Conservation (phyloP, 331 rosid genomes). For the Acacia concinna region DNA sequence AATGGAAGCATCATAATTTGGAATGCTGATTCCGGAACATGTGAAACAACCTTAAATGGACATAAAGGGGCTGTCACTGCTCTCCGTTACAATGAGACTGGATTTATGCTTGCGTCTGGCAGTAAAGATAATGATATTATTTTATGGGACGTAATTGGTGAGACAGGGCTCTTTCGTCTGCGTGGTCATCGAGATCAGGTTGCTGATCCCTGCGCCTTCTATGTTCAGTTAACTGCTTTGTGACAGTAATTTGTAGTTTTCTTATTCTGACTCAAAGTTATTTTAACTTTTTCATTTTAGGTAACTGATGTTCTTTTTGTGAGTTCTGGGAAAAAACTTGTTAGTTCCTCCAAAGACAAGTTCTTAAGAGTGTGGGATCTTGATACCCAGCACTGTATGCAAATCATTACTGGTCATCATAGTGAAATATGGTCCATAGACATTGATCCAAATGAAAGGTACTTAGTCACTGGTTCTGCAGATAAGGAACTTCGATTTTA, state of each 20-base stretch:
- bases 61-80: conserved; percentile 89
- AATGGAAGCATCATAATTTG: conserved; percentile 86
- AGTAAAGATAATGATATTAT: conserved; percentile 88
- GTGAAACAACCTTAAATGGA: conserved; percentile 88
- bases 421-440: conserved; percentile 95
- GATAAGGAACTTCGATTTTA: conserved; percentile 86
- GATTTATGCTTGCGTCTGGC: conserved; percentile 90
- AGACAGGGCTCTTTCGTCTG: conserved; percentile 87
- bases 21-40: conserved; percentile 69
- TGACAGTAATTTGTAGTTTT: too few species aligned
- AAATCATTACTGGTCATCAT: conserved; percentile 88
- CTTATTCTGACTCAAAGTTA: conserved; percentile 5
- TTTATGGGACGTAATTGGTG: conserved; percentile 87
- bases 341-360: too few species aligned
- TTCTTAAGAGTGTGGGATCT: conserved; percentile 97
- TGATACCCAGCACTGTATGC: conserved; percentile 95
- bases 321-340: conserved; percentile 71
- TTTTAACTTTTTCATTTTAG: conserved; percentile 54
- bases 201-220: conserved; percentile 20
- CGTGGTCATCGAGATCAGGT: conserved; percentile 96
- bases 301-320: conserved; percentile 83
- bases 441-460: conserved; percentile 70
- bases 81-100: conserved; percentile 69
- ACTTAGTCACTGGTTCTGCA: conserved; percentile 84
- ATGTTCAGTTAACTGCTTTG: not conserved